Evolutionary conservation across 164 flowering plant genomes (phyloP), one percentile per base, ranked within the genome.

Genomic region (Taxillus chinensis): DNA sequence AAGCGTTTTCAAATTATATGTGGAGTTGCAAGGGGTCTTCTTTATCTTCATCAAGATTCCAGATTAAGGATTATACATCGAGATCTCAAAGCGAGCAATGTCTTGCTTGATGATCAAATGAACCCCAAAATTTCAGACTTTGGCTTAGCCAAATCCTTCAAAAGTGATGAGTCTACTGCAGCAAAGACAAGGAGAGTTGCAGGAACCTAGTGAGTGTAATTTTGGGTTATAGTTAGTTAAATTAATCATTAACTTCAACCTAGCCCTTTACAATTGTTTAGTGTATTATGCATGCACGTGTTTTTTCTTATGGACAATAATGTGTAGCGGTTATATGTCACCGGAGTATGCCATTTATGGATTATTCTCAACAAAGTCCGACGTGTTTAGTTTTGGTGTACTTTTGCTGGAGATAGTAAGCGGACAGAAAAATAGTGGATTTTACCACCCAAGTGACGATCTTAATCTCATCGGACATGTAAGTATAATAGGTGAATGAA

Each of bases 21-120:
- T 17, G 58, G 58, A 38, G 13, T 55, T 55, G 58, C 58, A n/a
- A 38, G 40, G 58, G 58, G 58, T 5, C 58, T 55, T 38, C 40
- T 17, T 8, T 55, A 55, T 55, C 58, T 55, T 6, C 58, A 55
- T 38, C 39, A 55, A 55, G 58, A 55, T 7, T 55, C 58, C 40
- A 38, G 40, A 15, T 7, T 55, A 7, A 17, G 58, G 8, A 38
- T 55, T 5, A 38, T 55, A 38, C 58, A 55, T 38, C 58, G 58
- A 17, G 58, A 55, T 55, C 38, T 55, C 8, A 55, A 55, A 55
- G 58, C 58, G 7, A 55, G 58, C 13, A 55, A 55, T 38, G 40
- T 55, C 5, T 38, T 55, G 7, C 58, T 55, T 4, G 58, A 55
- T 16, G 27, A 15, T 55, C 9, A 17, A 10, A 17, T 55, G 38